Base-by-base conservation (phyloP, 2,329 filamentous ascomycete genomes). In the Sclerotinia minor region DNA sequence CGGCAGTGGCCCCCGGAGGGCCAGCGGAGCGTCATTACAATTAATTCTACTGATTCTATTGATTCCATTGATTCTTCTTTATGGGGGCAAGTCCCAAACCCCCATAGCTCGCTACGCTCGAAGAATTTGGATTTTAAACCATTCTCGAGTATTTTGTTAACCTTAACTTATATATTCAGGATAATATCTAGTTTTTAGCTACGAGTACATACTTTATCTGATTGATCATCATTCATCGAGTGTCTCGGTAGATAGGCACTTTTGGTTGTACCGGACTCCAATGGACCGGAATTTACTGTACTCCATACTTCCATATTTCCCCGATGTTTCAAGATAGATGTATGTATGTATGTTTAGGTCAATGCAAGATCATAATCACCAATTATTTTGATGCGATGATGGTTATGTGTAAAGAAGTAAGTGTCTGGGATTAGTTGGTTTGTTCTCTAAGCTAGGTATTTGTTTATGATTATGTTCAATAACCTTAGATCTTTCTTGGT, bases 31-130 rank as follows among this genome's bases (percentile, higher is more conserved):
- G 54, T 41, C 54, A 38, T 53, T 49, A 11, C 47, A 49, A 26
- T 54, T n/a, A n/a, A n/a, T n/a, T n/a, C n/a, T n/a, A n/a, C n/a
- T n/a, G n/a, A 35, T 35, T 35, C 3, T 1, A 9, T 53, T 29
- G 49, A 26, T 26, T 29, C 49, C 3, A 50, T 26, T n/a, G 21
- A 50, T 24, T 50, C 49, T 26, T n/a, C n/a, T 57, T 57, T 2
- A 55, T 35, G 52, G 32, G 53, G 21, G 32, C 21, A 17, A 41
- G 32, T 21, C 54, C 54, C 32, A 41, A 38, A 57, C 35, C 54
- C 32, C 21, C 54, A 41, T 26, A 55, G 53, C 32, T 57, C 54
- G 32, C n/a, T 57, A 13, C 54, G 54, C 54, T 41, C n/a, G 54
- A 41, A 24, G 32, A 35, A 5, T 57, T 8, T 5, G 19, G 5